Percentiles rank a stretch among this genome's conserved stretches.
Conservation (phyloP, 1,139 yeast genomes). For the Hyphopichia buzzinii region DNA sequence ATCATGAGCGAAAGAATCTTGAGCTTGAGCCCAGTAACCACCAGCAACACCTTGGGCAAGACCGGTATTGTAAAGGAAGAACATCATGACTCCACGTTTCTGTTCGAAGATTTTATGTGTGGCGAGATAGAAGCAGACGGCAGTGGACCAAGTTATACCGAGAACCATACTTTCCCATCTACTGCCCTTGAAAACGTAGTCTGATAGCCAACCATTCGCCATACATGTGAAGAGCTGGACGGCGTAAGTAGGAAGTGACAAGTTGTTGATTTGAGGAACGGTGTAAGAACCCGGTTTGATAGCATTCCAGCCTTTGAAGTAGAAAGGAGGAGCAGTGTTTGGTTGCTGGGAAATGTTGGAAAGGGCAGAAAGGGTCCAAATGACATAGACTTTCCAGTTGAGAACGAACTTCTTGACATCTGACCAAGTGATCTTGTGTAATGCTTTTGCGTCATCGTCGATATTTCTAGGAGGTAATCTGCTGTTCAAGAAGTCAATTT, state of each 20-base stretch:
- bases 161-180: constrained; percentile 1
- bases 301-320: constrained; percentile 2
- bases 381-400: not conserved
- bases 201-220: constrained; percentile 10
- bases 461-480: constrained; percentile 1
- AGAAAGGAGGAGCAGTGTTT: not conserved
- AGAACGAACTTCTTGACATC: not conserved
- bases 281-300: constrained; percentile 7
- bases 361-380: not conserved
- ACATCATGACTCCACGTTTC: constrained; percentile 1
- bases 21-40: constrained; percentile 14
- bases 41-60: constrained; percentile 14
- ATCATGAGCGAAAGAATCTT: constrained; percentile 12
- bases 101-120: constrained; percentile 2
- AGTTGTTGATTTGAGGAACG: constrained; percentile 10
- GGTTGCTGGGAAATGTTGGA: not conserved
- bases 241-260: constrained; percentile 12
- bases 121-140: not conserved
- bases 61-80: constrained; percentile 11
- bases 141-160: constrained; percentile 2
- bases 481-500: not conserved
- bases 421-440: not conserved
- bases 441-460: constrained; percentile 1
- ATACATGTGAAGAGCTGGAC: constrained; percentile 7
- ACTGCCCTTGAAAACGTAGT: not conserved